These are phyloP conservation scores for Aquanectria penicillioides DNA, from an alignment of 2,329 filamentous ascomycete species.

Conservation along the genomic window DNA sequence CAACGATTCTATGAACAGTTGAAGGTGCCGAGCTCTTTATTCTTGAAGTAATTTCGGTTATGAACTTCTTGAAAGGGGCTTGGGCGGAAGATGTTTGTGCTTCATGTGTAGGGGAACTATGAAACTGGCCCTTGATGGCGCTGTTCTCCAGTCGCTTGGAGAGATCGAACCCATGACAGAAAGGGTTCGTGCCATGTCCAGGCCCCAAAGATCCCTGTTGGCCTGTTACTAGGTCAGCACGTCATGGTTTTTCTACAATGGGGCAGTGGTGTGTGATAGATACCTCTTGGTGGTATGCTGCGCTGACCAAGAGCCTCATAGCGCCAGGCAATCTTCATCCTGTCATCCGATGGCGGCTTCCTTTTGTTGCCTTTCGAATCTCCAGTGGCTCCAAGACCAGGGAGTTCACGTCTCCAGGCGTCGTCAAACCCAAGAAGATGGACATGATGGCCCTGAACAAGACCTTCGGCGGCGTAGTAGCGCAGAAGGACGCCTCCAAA, in stretches of 20 bases:
- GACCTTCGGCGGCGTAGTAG: conserved; percentile 92
- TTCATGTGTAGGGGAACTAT: conserved; percentile 58
- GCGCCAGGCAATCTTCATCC: conserved; percentile 99
- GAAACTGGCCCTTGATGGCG: conserved; percentile 61
- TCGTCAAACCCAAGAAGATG: conserved; percentile 86
- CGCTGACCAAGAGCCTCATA: conserved; percentile 84
- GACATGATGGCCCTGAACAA: conserved; percentile 89
- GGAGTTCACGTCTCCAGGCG: conserved; percentile 84
- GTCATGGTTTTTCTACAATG: neutral
- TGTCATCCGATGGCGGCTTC: conserved; percentile 64
- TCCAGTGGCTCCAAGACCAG: conserved; percentile 68
- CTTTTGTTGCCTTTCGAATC: conserved; percentile 53
- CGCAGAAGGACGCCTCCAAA: conserved; percentile 85
- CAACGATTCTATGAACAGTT: conserved; percentile 80
- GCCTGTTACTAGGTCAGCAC: conserved; percentile 22
- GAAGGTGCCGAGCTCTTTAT: conserved; percentile 67
- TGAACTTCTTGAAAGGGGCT: conserved; percentile 66
- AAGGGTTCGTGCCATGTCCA: conserved; percentile 49
- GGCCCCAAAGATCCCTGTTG: conserved; percentile 32
- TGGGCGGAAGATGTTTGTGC: conserved; percentile 34
- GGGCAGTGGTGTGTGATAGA: conserved; percentile 38
- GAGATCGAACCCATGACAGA: conserved; percentile 80
- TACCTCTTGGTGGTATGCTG: conserved; percentile 73
- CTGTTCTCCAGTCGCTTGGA: conserved; percentile 67
- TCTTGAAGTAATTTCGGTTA: conserved; percentile 66